A percentile compares a stretch with the other conserved stretches of the same genome.
phyloP scores from a whole-genome alignment of 805 yeast genomes.

The Suhomyces sp. region DNA sequence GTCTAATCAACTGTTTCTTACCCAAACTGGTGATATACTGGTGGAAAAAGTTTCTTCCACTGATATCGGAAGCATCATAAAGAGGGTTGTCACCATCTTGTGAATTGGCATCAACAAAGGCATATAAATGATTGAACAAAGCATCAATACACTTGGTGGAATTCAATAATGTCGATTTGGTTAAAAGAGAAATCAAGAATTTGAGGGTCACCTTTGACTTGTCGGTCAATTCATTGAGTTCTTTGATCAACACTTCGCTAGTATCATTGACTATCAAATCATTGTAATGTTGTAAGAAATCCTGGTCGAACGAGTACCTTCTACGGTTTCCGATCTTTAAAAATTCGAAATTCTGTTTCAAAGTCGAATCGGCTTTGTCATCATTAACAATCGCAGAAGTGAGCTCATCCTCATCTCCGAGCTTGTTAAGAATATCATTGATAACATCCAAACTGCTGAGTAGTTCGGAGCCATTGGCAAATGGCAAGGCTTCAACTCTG shows the following conservation, averaged over 20 bases:
- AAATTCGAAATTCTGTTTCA: conserved; percentile 11
- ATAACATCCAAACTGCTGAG: conserved; percentile 50
- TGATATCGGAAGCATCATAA: conserved; percentile 65
- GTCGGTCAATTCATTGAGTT: conserved; percentile 31
- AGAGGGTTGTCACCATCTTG: conserved; percentile 18
- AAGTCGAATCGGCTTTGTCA: neutral
- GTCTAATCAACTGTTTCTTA: conserved; percentile 46
- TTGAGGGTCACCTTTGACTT: conserved; percentile 51
- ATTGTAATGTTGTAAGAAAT: conserved; percentile 19
- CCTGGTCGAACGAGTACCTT: conserved; percentile 25
- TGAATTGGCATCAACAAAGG: conserved; percentile 17
- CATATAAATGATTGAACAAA: conserved; percentile 46
- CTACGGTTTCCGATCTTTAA: conserved; percentile 21
- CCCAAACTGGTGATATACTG: conserved; percentile 79
- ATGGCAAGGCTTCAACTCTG: conserved; percentile 69
- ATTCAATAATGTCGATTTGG: conserved; percentile 58
- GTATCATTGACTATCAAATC: conserved; percentile 40
- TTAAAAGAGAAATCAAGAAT: conserved; percentile 56
- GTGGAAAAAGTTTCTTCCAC: conserved; percentile 82
- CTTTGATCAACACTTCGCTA: conserved; percentile 39
- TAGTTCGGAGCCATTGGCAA: conserved; percentile 69
- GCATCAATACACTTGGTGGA: conserved; percentile 56
- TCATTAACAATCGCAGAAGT: conserved; percentile 2
- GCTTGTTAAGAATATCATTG: conserved; percentile 48
- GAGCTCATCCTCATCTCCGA: conserved; percentile 33